Evolutionary conservation across 371 early-diverging fungal species (phyloP), one percentile per base, ranked within the genome.

Genomic region (Mucor mucedo): DNA sequence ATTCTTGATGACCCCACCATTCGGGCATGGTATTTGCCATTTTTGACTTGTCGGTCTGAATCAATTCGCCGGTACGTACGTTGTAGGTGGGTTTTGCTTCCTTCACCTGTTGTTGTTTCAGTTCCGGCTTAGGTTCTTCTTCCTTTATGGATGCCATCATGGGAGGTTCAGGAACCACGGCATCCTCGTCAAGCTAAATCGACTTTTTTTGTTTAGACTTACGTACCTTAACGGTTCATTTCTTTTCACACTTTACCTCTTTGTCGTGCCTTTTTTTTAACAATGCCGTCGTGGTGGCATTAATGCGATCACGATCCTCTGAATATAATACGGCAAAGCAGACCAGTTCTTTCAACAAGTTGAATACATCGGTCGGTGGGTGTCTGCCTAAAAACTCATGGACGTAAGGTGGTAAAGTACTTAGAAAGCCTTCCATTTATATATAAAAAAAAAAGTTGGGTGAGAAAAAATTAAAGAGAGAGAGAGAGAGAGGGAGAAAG

Each of bases 251-350:
- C 6, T 48, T 48, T 42, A 42, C 44, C 44, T 42, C 44, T 30
- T 50, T 29, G 13, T 58, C 35, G 6, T 53, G 38, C 56, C 28
- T 55, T 65, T 75, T 58, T 60, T n/a, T 57, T 45, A 42, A 67
- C 14, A 80, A 59, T 27, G 73, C 70, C 8, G 55, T 53, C 10
- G 76, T 65, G 11, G 67, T 50, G 16, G 60, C 27, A 7, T 57
- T 50, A 27, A 81, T 70, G 38, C 69, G 62, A 53, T 73, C 72
- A 33, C 82, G 77, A 63, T 81, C 79, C 52, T 78, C 75, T 5
- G 78, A 71, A 62, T 82, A 82, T 7, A 82, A 59, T 1, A 82
- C 83, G 27, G 78, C 83, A 55, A 82, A 82, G 54, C 79, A 79
- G 27, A 82, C 68, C 21, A 82, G 66, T 47, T 82, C 83, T 49